A percentile compares a stretch with the other conserved stretches of the same genome.
Conservation (phyloP, 2,329 filamentous ascomycete species). For the Trichophyton benhamiae region DNA sequence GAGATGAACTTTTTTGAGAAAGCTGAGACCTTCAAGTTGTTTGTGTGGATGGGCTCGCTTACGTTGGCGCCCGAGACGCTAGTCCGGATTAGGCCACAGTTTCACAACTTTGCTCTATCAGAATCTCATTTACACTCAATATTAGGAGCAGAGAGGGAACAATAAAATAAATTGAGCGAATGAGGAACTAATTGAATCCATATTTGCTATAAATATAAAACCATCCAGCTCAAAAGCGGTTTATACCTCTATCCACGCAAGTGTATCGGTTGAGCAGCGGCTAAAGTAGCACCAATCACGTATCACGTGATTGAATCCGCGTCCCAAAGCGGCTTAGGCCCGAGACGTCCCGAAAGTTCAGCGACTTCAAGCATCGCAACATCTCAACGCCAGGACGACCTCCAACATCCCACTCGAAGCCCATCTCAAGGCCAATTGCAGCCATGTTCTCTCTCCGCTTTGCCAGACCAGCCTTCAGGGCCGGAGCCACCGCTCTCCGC, state of each 20-base stretch:
- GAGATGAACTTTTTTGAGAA: slow-evolving; percentile 18
- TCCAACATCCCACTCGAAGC: slow-evolving; percentile 6
- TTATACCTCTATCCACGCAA: background rate
- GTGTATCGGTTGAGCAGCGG: background rate
- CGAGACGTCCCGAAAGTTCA: slow-evolving; percentile 11
- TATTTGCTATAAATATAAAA: background rate
- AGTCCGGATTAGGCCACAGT: slow-evolving; percentile 9
- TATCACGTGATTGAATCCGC: slow-evolving; percentile 5
- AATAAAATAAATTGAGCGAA: background rate
- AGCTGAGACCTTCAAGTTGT: slow-evolving; percentile 9
- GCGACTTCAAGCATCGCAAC: slow-evolving; percentile 9
- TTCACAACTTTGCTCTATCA: background rate
- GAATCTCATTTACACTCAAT: background rate
- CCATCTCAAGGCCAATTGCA: slow-evolving; percentile 19
- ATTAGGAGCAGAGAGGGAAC: background rate
- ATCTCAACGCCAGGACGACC: slow-evolving; percentile 4
- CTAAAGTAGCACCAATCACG: background rate
- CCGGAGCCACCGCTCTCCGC: slow-evolving; percentile 57
- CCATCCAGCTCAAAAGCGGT: no score
- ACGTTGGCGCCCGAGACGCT: slow-evolving; percentile 7
- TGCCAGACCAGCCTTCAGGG: slow-evolving; percentile 78
- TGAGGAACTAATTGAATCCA: background rate
- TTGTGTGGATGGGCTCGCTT: slow-evolving; percentile 15
- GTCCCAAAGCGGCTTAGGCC: slow-evolving; percentile 5
- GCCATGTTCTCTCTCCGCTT: slow-evolving; percentile 88